Percentiles rank a stretch among this genome's conserved stretches.
Evolutionary conservation across 352 stramenopile species (phyloP).

Genomic region (Phytophthora europaea): DNA sequence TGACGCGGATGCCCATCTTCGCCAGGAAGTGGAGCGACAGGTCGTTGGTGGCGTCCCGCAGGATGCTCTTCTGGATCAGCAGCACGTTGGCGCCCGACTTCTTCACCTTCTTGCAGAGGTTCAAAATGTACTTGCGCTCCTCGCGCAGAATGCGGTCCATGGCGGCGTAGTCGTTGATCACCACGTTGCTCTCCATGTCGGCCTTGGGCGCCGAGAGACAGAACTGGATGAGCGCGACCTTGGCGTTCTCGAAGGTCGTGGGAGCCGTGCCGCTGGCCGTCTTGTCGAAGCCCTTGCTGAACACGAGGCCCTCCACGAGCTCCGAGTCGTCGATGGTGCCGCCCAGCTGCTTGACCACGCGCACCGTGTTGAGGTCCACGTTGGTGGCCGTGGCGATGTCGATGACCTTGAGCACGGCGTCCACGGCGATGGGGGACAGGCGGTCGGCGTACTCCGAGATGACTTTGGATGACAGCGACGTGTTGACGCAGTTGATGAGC

Average conservation of each 20-base stretch:
- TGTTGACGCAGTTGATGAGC: constrained; percentile 98
- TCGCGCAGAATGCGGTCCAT: constrained; percentile 99
- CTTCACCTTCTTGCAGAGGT: constrained; percentile 98
- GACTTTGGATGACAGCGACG: constrained; percentile 98
- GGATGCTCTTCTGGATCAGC: constrained; percentile 99
- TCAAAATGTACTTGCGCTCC: constrained; percentile 99
- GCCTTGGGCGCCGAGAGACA: constrained; percentile 99
- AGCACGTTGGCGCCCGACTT: constrained; percentile 99
- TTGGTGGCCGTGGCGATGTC: constrained; percentile 94
- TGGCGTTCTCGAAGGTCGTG: constrained; percentile 97
- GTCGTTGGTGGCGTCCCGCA: constrained; percentile 99
- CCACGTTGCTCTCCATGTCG: constrained; percentile 99
- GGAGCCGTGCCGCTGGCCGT: constrained; percentile 56
- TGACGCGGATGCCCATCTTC: constrained; percentile 99
- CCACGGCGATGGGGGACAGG: constrained; percentile 98
- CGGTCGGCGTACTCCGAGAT: constrained; percentile 98
- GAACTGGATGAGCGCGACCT: constrained; percentile 99
- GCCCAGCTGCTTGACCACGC: constrained; percentile 98
- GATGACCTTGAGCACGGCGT: constrained; percentile 98
- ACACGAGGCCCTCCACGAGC: constrained; percentile 97
- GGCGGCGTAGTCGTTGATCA: constrained; percentile 99
- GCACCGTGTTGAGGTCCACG: constrained; percentile 98
- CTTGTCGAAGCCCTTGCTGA: constrained; percentile 96
- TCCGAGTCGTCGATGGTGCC: constrained; percentile 99
- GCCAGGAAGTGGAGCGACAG: constrained; percentile 99